These are phyloP conservation scores for Pyrus betulifolia DNA, from an alignment of 306 rosid genomes.

Conservation along the genomic window DNA sequence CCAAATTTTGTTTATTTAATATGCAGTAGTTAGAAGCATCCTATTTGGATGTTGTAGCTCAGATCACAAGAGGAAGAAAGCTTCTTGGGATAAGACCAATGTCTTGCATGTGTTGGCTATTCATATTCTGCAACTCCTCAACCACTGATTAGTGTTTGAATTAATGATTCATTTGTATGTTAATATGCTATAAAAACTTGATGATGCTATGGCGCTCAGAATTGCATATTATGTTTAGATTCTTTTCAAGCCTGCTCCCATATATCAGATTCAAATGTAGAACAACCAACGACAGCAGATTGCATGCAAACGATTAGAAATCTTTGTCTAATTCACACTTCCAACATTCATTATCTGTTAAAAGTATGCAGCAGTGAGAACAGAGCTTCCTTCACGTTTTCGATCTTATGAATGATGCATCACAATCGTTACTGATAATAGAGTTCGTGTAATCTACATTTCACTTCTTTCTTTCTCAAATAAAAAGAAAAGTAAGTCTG, in stretches of 20 bases:
- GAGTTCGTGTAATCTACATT: not conserved
- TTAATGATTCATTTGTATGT: not conserved
- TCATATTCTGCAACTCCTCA: constrained; percentile 8
- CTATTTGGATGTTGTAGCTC: not conserved
- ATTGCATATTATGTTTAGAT: not conserved
- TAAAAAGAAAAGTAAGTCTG: not conserved
- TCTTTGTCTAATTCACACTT: not conserved
- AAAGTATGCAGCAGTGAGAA: not conserved
- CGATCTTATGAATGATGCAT: not conserved
- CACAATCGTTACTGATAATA: not conserved
- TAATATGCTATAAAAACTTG: not conserved
- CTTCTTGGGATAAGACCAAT: not conserved
- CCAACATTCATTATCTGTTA: not conserved
- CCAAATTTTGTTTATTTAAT: not conserved
- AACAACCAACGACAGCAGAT: not conserved
- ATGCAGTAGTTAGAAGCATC: not conserved
- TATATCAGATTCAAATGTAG: constrained; percentile 3
- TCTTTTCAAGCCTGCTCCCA: not conserved
- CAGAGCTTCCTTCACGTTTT: not conserved
- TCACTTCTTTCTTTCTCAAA: not conserved
- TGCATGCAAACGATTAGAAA: not conserved
- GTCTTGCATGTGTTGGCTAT: constrained; percentile 7
- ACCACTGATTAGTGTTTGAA: not conserved
- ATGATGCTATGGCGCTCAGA: not conserved
- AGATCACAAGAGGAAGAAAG: not conserved